Conservation (phyloP, 495 filamentous ascomycete genomes). For the Tuber aestivum region DNA sequence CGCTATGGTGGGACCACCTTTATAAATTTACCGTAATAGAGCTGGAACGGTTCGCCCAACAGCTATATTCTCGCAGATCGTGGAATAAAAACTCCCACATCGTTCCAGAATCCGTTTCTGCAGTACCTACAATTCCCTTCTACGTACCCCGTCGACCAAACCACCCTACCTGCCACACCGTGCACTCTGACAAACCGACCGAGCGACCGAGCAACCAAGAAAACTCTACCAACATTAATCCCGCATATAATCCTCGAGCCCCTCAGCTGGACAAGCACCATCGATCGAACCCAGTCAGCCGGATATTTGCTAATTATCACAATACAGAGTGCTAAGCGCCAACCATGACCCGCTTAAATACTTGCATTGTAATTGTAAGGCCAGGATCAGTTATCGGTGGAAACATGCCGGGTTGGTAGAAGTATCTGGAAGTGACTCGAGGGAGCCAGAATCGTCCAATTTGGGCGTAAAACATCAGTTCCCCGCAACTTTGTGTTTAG, state of each 20-base stretch:
- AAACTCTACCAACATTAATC: background rate
- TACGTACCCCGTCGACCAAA: no score
- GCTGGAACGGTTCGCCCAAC: no score
- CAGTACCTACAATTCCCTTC: no score
- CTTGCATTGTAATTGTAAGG: background rate
- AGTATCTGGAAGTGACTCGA: no score
- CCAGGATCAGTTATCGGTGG: no score
- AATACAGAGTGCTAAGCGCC: background rate
- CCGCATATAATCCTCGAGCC: background rate
- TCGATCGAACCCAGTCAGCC: background rate
- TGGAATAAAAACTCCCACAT: background rate
- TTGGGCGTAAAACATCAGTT: background rate
- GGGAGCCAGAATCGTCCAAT: background rate
- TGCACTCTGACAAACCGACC: no score
- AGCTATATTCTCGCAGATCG: background rate
- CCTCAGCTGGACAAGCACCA: background rate
- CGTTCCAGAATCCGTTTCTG: background rate
- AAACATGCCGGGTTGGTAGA: no score
- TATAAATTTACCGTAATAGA: no score
- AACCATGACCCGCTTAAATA: background rate
- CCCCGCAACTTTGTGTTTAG: background rate
- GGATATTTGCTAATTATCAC: background rate
- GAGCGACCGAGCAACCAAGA: background rate
- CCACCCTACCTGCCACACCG: no score
- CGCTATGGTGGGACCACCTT: no score